These are phyloP conservation scores for Colletotrichum navitas DNA, from an alignment of 2,329 filamentous ascomycete species.

Conservation along the genomic window DNA sequence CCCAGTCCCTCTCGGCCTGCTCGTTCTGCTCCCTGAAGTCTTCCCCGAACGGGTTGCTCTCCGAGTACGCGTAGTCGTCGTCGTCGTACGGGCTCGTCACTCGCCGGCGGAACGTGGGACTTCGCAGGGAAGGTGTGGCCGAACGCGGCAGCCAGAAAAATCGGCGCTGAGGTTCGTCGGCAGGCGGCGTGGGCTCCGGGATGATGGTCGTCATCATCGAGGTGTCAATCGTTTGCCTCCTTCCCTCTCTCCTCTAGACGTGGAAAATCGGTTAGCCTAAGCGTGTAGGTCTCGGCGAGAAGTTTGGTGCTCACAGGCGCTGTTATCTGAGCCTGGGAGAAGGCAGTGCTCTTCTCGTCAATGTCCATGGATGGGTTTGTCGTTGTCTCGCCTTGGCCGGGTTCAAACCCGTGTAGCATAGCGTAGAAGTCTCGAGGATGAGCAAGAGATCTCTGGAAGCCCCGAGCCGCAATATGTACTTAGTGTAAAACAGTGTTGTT, in stretches of 20 bases:
- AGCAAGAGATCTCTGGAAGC: not conserved
- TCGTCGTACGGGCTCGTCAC: slow-evolving; percentile 33
- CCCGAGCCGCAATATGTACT: not conserved
- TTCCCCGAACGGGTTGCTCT: slow-evolving; percentile 36
- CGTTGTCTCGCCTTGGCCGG: slow-evolving; percentile 17
- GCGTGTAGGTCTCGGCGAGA: not conserved
- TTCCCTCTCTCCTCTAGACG: slow-evolving; percentile 8
- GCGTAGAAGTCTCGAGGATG: not conserved
- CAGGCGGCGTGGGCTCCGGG: slow-evolving; percentile 33
- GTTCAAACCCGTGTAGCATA: slow-evolving; percentile 15
- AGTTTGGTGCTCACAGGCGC: slow-evolving; percentile 17
- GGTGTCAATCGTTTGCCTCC: slow-evolving; percentile 36
- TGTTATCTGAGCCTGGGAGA: slow-evolving; percentile 34
- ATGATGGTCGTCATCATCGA: slow-evolving; percentile 36
- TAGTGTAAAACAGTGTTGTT: not conserved
- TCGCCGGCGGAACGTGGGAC: slow-evolving; percentile 32
- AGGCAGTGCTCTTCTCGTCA: slow-evolving; percentile 38
- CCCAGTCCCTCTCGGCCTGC: slow-evolving; percentile 7
- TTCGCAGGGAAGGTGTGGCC: slow-evolving; percentile 30
- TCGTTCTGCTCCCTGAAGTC: slow-evolving; percentile 34
- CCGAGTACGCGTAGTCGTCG: slow-evolving; percentile 33
- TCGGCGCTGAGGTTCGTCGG: slow-evolving; percentile 17
- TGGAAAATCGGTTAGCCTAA: slow-evolving; percentile 6
- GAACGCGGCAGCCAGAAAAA: slow-evolving; percentile 37
- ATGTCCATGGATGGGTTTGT: slow-evolving; percentile 28